phyloP scores from a whole-genome alignment of 2,329 filamentous ascomycete species.

The Aspergillus latus region DNA sequence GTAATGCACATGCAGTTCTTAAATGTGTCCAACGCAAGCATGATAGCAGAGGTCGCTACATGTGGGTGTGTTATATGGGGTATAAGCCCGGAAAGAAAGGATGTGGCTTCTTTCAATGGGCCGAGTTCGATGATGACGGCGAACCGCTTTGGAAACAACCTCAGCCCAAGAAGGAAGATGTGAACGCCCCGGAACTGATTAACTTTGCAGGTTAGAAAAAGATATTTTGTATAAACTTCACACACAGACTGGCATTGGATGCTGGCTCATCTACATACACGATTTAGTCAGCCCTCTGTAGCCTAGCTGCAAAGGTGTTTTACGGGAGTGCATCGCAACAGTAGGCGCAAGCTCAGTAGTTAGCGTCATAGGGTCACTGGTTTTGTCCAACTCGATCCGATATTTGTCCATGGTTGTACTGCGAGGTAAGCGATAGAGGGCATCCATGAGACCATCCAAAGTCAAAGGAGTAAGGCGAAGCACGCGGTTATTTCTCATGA shows the following conservation, averaged over 20 bases:
- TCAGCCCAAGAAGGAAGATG: conserved; percentile 17
- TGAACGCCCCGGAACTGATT: conserved; percentile 24
- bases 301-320: neutral
- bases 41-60: conserved; percentile 76
- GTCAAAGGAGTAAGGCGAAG: neutral
- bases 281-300: neutral
- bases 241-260: conserved; percentile 3
- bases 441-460: neutral
- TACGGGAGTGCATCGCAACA: neutral
- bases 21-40: conserved; percentile 77
- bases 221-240: neutral
- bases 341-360: neutral
- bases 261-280: conserved; percentile 10
- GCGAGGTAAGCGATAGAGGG: neutral
- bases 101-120: conserved; percentile 83
- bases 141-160: conserved; percentile 63
- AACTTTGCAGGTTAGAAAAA: conserved; percentile 25
- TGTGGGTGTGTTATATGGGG: conserved; percentile 88
- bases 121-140: conserved; percentile 81
- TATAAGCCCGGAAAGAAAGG: conserved; percentile 48
- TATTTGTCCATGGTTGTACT: neutral
- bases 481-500: neutral
- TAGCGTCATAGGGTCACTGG: neutral
- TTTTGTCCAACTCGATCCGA: neutral
- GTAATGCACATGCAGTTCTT: conserved; percentile 66